Evolutionary conservation across 768 basidiomycete genomes (phyloP), one percentile per base, ranked within the genome.

Genomic region (Xerocomellus intermedius): DNA sequence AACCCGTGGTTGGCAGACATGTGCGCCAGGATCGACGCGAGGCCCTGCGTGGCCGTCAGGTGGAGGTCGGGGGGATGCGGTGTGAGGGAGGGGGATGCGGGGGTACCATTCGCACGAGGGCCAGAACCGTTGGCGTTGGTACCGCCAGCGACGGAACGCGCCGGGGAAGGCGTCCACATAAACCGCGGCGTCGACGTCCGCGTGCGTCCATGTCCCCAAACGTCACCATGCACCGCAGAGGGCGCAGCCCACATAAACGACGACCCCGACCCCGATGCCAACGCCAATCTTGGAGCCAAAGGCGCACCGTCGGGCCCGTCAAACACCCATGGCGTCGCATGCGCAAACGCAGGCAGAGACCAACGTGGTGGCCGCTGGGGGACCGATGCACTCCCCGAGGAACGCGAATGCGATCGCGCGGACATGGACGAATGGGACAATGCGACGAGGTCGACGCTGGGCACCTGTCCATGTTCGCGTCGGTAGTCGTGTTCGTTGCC

Each of bases 1-100:
- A 79, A 78, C 16, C 77, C 76, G 39, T 82, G 78, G 32, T 79
- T 78, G 19, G 68, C 60, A 1, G 78, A 73, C 69, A 84, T 79
- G 52, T 64, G 64, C 10, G 67, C 60, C 3, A 82, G 56, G 16
- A 71, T 60, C 42, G 63, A 54, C 8, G 63, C 60, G 14, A 76
- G 62, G 2, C 75, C 77, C 7, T 72, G 59, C 9, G 56, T 42
- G 0, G 58, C 48, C 13, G 51, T 35, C 5, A 72, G 17, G 26
- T 52, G 19, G 2, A 69, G 1, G 21, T 70, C 69, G 0, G 47
- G 10, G 0, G 56, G 46, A 22, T 68, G 62, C 0, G 58, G 57
- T 4, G 32, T 3, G n/a, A 28, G 1, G 0, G 43, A 16, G 2
- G 43, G 10, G 3, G 45, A 8, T 0, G 10, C 2, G 5, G 19